Evolutionary conservation across 2,329 filamentous ascomycete species (phyloP).

Genomic region (Verticillium nubilum): DNA sequence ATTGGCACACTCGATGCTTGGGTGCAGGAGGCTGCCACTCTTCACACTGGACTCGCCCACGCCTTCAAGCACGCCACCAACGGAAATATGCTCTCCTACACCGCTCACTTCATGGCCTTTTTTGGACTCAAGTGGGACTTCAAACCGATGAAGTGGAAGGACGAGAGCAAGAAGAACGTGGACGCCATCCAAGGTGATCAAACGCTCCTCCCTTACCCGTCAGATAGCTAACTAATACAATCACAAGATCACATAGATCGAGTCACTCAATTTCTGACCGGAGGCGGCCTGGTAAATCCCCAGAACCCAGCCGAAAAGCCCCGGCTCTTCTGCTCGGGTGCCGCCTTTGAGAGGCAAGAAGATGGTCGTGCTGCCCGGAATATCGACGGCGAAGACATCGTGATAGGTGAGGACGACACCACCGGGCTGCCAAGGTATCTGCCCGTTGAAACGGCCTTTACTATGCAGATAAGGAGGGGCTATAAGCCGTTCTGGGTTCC

Average conservation of each 20-base stretch:
- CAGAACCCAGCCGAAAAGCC: not conserved
- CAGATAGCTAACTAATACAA: not conserved
- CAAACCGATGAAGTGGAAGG: no score
- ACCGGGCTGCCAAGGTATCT: not conserved
- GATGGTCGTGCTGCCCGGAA: not conserved
- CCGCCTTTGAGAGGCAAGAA: not conserved
- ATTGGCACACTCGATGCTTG: no score
- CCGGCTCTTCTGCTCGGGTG: not conserved
- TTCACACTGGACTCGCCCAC: no score
- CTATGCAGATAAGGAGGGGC: not conserved
- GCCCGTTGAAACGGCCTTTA: not conserved
- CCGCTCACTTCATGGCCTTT: no score
- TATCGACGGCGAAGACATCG: not conserved
- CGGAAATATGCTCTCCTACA: no score
- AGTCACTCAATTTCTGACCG: not conserved
- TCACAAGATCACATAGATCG: not conserved
- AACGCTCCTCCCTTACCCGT: no score
- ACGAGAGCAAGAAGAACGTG: no score
- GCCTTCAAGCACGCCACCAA: no score
- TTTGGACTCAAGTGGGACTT: no score
- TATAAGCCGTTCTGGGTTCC: not conserved
- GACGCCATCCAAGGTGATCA: no score
- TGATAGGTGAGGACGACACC: not conserved
- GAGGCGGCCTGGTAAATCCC: not conserved
- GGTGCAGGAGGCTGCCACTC: no score